Conservation (phyloP, 768 basidiomycete genomes). For the Rhodotorula paludigena region DNA sequence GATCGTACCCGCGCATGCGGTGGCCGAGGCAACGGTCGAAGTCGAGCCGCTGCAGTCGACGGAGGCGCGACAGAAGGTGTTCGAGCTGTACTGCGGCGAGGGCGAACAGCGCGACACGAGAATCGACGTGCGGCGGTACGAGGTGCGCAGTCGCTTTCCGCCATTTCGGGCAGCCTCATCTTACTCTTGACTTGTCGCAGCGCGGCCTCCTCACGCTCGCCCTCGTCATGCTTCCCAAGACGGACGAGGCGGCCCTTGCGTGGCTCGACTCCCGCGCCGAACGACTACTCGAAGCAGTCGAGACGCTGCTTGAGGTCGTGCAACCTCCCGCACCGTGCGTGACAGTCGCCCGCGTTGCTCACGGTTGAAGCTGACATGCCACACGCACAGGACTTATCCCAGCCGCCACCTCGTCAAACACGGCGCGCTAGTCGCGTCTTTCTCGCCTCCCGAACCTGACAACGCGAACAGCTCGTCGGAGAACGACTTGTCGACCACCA, state of each 20-base stretch:
- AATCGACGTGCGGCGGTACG: slow-evolving; percentile 1
- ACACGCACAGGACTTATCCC: neutral
- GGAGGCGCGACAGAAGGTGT: neutral
- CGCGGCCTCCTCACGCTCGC: slow-evolving; percentile 15
- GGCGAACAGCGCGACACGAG: neutral
- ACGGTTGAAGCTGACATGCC: neutral
- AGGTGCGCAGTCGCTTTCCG: neutral
- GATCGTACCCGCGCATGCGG: neutral
- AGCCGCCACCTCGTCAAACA: slow-evolving; percentile 15
- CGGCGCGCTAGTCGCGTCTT: neutral
- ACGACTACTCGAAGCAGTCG: slow-evolving; percentile 23
- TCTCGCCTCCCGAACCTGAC: neutral
- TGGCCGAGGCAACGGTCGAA: neutral
- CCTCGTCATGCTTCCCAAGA: neutral
- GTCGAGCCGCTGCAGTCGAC: neutral
- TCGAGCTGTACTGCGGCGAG: neutral
- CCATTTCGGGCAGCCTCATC: neutral
- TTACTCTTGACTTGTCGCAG: neutral
- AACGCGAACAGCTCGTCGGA: neutral
- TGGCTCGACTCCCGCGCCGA: slow-evolving; percentile 12
- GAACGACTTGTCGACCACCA: neutral
- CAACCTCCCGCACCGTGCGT: slow-evolving; percentile 1
- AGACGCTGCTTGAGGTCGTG: slow-evolving; percentile 9
- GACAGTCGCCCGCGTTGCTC: too few species aligned
- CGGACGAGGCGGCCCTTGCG: neutral